Evolutionary conservation across 2,329 filamentous ascomycete genomes (phyloP), one percentile per base, ranked within the genome.

Genomic region (Botrytis galanthina): DNA sequence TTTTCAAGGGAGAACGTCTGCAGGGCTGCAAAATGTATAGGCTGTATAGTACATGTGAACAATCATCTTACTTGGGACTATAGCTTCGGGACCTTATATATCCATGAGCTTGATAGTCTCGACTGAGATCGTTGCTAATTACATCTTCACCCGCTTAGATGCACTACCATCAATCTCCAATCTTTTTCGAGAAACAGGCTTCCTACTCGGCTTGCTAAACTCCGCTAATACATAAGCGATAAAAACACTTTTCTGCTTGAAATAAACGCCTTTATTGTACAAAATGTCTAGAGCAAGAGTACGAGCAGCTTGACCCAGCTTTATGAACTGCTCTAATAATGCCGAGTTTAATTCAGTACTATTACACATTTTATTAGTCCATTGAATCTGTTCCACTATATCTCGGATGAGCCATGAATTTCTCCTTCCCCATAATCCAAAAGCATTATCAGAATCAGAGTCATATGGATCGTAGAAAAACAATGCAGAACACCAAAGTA

Each of bases 361-460:
- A 67, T 35, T 8, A 16, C 22, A 16, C 18, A 67, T 35, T 54
- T 46, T 20, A 35, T 67, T 20, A n/a, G 44, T 44, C 64, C 44
- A 67, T 54, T 51, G 42, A 48, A 67, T 67, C 2, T n/a, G 29
- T 32, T 67, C 22, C 2, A 29, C 44, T 35, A 67, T 67, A 48
- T 67, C 64, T 48, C 26, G 18, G 16, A 67, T 48, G 18, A 67
- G 44, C 64, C 44, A 67, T 48, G n/a, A 46, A 37, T 67, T 48
- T 35, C 22, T 67, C 29, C 26, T 32, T 18, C 20, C 44, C 42
- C 44, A 48, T 51, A 63, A 42, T 16, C 35, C 39, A 22, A 42
- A 10, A 63, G 61, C 29, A 26, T 63, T 63, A 63, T 63, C 22
- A 59, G 57, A 32, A 59, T 59, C 57, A 29, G 64, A 67, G n/a